Evolutionary conservation across 768 basidiomycete species (phyloP), one percentile per base, ranked within the genome.

Genomic region (Termitomyces sp.): DNA sequence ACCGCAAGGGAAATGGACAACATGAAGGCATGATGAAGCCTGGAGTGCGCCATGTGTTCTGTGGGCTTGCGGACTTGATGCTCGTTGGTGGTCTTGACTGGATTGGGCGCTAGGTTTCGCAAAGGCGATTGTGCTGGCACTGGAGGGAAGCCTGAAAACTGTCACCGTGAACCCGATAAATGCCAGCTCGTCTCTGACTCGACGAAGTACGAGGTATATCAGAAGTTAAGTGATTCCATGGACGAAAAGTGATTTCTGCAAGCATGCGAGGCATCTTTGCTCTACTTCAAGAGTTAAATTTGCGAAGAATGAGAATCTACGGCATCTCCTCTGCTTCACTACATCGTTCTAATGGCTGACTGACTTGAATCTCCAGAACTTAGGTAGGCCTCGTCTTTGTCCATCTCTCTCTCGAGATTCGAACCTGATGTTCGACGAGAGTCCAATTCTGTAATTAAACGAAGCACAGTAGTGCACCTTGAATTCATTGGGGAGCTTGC

Each of bases 181-280:
- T 52, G 74, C 81, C 0, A 69, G 79, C 42, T 90, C n/a, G 67
- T 69, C 16, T 70, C 84, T 0, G 73, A 76, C 14, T 65, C 74
- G 13, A 73, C 81, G 24, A 97, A 93, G 67, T 90, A 96, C 53
- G 94, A 91, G 68, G 85, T 92, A 0, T 94, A 93, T 65, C 83
- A 87, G 58, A 93, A 91, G 68, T 62, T 88, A 18, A 73, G 76
- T 7, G 80, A 83, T 6, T 63, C 77, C 0, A 79, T 80, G 3
- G 93, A 93, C 16, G 86, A 92, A 55, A 65, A 63, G 13, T 97
- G 95, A 95, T 71, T 97, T 1, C 72, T 93, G 14, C 80, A 87
- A 33, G 88, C 89, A 0, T 68, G 79, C 8, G 78, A 87, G 55
- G 81, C 79, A 3, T 72, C 79, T 3, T 56, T 86, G 8, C 63